These are phyloP conservation scores for Ilex paraguariensis DNA, from an alignment of 305 asterid species.

Conservation along the genomic window DNA sequence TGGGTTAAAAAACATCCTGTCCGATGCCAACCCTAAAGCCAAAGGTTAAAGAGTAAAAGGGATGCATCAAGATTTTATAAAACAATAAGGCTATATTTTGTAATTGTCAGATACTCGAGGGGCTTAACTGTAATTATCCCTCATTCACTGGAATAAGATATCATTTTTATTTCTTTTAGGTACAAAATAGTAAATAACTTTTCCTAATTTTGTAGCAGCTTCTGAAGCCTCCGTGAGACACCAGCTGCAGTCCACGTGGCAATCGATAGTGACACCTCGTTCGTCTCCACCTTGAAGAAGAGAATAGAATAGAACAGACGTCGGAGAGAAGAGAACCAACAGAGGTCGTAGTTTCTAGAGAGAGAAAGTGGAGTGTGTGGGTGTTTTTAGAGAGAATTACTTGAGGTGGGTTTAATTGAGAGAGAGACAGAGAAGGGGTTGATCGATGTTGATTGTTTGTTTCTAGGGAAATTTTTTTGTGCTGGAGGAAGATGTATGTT, in stretches of 20 bases:
- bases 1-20: no score
- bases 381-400: not conserved
- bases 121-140: no score
- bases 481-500: conserved; percentile 40
- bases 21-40: no score
- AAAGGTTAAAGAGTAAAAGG: no score
- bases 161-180: not conserved
- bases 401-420: not conserved
- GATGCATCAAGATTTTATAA: no score
- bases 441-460: not conserved
- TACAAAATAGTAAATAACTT: not conserved
- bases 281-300: not conserved
- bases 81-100: no score
- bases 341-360: no score
- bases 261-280: not conserved
- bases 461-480: not conserved
- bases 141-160: not conserved
- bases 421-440: not conserved
- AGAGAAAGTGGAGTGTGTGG: not conserved
- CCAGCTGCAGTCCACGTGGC: conserved; percentile 16
- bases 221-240: conserved; percentile 3
- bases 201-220: no score
- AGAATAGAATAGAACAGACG: not conserved
- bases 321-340: no score
- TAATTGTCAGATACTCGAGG: no score